These are phyloP conservation scores for Condylostoma magnum DNA, from an alignment of 169 alveolate genomes.

Conservation along the genomic window DNA sequence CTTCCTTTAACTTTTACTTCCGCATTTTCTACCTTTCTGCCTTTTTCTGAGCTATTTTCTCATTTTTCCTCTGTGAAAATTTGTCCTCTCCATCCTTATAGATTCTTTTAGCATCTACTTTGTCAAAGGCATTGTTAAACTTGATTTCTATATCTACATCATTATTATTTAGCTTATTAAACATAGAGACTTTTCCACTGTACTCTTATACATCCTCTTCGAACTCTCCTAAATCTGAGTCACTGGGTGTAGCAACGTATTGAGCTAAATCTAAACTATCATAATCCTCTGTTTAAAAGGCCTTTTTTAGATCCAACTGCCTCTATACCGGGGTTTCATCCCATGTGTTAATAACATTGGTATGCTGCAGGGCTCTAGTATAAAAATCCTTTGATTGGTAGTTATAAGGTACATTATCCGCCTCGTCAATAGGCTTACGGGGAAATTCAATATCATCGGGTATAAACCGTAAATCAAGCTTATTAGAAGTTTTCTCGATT, in stretches of 20 bases:
- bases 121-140: conserved; percentile 57
- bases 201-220: conserved; percentile 44
- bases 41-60: conserved; percentile 31
- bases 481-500: conserved; percentile 71
- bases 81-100: conserved; percentile 33
- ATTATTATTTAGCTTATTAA: conserved; percentile 48
- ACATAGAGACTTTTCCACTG: conserved; percentile 50
- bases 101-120: conserved; percentile 10
- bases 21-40: conserved; percentile 38
- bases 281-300: conserved; percentile 57
- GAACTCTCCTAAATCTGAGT: conserved; percentile 44
- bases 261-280: conserved; percentile 60
- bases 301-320: conserved; percentile 50
- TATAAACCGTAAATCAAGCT: conserved; percentile 74
- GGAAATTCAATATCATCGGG: conserved; percentile 75
- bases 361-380: conserved; percentile 71
- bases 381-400: conserved; percentile 55
- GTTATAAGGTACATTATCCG: conserved; percentile 72
- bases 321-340: conserved; percentile 72
- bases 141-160: conserved; percentile 57
- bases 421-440: conserved; percentile 60
- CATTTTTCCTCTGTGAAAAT: conserved; percentile 16
- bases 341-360: conserved; percentile 83
- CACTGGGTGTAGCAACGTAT: conserved; percentile 56
- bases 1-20: conserved; percentile 36